Conservation (phyloP, 2,329 filamentous ascomycete species). For the Stagonosporopsis vannaccii region DNA sequence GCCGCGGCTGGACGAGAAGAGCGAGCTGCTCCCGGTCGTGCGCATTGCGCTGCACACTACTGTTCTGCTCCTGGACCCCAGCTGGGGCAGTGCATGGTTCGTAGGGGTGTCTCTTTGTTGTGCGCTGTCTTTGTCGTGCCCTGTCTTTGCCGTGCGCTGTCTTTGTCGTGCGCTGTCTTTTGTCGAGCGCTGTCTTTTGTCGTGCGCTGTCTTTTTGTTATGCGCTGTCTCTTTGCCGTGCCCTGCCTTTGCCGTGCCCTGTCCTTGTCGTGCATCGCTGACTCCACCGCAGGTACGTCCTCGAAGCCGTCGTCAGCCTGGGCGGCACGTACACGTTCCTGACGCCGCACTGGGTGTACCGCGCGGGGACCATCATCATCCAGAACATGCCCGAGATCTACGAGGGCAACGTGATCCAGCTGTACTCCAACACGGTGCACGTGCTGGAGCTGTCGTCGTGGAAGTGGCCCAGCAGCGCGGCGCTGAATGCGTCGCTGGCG, state of each 20-base stretch:
- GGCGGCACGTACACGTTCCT: conserved; percentile 43
- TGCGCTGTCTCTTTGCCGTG: too few relatives aligned
- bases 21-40: conserved; percentile 35
- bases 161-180: too few relatives aligned
- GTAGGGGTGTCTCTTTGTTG: too few relatives aligned
- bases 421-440: conserved; percentile 46
- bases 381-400: conserved; percentile 42
- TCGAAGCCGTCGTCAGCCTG: conserved; percentile 42
- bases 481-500: conserved; percentile 37
- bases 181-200: too few relatives aligned
- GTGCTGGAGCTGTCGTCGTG: conserved; percentile 43
- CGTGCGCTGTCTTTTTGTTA: too few relatives aligned
- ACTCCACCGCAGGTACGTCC: conserved; percentile 21
- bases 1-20: conserved; percentile 36
- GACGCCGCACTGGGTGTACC: conserved; percentile 48
- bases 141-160: too few relatives aligned
- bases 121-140: too few relatives aligned
- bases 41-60: conserved; percentile 43
- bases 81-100: conserved; percentile 44
- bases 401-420: conserved; percentile 41
- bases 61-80: conserved; percentile 42
- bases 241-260: too few relatives aligned
- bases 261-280: too few relatives aligned
- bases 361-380: conserved; percentile 42
- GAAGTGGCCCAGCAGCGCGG: conserved; percentile 46